Base-by-base conservation (phyloP, 2,329 filamentous ascomycete genomes). In the Sarocladium brachiariae region DNA sequence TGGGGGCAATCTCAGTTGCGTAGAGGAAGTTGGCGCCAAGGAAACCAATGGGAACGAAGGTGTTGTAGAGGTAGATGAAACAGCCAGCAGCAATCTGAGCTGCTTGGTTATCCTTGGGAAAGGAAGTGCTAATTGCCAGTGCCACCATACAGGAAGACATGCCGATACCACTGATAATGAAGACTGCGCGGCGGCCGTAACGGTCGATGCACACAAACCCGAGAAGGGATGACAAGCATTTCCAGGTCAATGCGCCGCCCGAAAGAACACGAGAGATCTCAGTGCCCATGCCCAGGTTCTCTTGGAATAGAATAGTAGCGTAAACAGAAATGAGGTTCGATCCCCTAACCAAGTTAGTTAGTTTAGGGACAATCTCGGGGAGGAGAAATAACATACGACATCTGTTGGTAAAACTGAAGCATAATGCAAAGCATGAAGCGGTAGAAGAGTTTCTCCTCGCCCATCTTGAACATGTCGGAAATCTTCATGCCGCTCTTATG, bases 51-150 rank as follows among this genome's bases (percentile, higher is more conserved):
- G 52, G 52, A 3, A 54, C 50, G 33, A 82, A 81, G 56, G 75
- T 77, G 63, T 81, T 78, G 67, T 78, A 83, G 43, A 79, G 61
- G 62, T 78, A 83, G 46, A 83, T 70, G 61, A 80, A 80, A 54
- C 77, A 70, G 1, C 74, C 76, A 0, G 75, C 75, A 0, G 70
- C 72, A 37, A 80, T 72, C 53, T 75, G 70, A 2, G 77, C 71
- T 2, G 66, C 53, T 2, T 65, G 66, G 61, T 77, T 75, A 13
- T 63, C 60, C 27, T 62, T 65, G 11, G 71, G 68, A 58, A 72
- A 74, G 18, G 70, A 77, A 2, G 74, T 78, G 4, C 73, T 69
- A 30, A 80, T 67, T 3, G 77, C 74, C 9, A 82, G 65, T 2
- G 71, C 69, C 4, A 74, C 55, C 77, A 81, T 81, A 61, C 76